Base-by-base conservation (phyloP, 352 stramenopile species). In the Globisporangium rhizosaccharum region DNA sequence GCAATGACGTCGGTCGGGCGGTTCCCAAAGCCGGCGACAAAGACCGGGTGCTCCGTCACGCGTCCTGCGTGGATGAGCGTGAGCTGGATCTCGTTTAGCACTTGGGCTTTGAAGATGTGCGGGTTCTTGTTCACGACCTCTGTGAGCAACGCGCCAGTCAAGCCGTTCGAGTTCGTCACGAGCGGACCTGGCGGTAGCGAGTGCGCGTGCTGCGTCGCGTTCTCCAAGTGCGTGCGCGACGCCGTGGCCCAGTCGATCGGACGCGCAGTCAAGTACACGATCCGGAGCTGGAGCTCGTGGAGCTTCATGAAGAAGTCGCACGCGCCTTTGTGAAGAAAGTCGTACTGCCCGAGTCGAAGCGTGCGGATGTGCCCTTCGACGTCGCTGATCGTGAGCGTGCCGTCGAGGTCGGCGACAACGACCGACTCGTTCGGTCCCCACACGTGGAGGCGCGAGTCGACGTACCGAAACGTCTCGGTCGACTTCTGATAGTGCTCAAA, bases 111-210 rank as follows among this genome's bases (percentile, higher is more conserved):
- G 65, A 94, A 94, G 28, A 94, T 50, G 53, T 94, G 72, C 15
- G 84, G 84, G 55, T 85, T 94, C 62, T 90, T 92, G 63, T 94
- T 91, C 36, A 92, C 79, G n/a, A 92, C 84, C 57, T 94, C 84
- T 3, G 84, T 94, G 46, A 88, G 71, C 11, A 94, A 61, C 17
- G 84, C 84, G 15, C 84, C 84, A 1, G 82, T 92, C 51, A 92
- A 68, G 11, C 84, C 84, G 26, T 72, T 89, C 26, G 82, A 90
- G 60, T 91, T 94, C 3, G 84, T 94, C 63, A 94, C 86, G 46
- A 94, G 70, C 45, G 82, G 78, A 18, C 84, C 84, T 8, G 79
- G 76, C 0, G 84, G 84, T 11, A 94, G 66, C 37, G 65, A 39
- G 42, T 82, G 73, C 3, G 73, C 66, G 18, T 85, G 69, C 67